Base-by-base conservation (phyloP, 129 eudicot genomes). In the Silybum marianum region DNA sequence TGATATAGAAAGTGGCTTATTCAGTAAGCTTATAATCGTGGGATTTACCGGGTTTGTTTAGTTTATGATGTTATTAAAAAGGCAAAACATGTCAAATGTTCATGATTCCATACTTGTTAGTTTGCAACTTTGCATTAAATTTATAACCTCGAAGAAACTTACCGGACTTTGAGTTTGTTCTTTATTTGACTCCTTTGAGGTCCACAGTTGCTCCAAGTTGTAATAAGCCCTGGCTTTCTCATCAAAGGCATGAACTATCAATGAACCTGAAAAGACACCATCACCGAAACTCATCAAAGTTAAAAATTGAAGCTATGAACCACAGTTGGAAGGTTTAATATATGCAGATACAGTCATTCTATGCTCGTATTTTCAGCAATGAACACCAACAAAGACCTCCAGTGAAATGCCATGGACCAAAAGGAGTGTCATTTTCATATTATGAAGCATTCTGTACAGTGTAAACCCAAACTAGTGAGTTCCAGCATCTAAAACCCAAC, bases 211-310 rank as follows among this genome's bases (percentile, higher is more conserved):
- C 85, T 95, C 98, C 76, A 95, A 78, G 80, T 92, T 87, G 92
- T 89, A 95, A 85, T 94, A 94, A 87, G 96, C 96, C 84, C 98
- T 90, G 58, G 91, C 97, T 74, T 95, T 92, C 88, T 95, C 99
- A 60, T 95, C 99, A 72, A 95, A 87, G 6, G 99, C 99, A 87
- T 95, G 99, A 76, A 95, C 80, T 60, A 92, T 86, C 79, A 95
- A 86, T 1, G 89, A 62, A 48, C 99, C 99, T 95, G 60, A 69
- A 80, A 69, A 24, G 21, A 67, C 1, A 62, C 9, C 54, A 58
- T 63, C 10, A 65, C 30, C 46, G 3, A 2, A 19, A 75, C 12
- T 66, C 21, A 65, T 10, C 21, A 38, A 38, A 40, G 32, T 72
- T 34, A 36, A 19, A 73, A 39, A 16, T 32, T 32, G 69, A 22